These are phyloP conservation scores for Pseudozyma tsukubaensis DNA, from an alignment of 1,284 basidiomycete genomes.

Conservation along the genomic window DNA sequence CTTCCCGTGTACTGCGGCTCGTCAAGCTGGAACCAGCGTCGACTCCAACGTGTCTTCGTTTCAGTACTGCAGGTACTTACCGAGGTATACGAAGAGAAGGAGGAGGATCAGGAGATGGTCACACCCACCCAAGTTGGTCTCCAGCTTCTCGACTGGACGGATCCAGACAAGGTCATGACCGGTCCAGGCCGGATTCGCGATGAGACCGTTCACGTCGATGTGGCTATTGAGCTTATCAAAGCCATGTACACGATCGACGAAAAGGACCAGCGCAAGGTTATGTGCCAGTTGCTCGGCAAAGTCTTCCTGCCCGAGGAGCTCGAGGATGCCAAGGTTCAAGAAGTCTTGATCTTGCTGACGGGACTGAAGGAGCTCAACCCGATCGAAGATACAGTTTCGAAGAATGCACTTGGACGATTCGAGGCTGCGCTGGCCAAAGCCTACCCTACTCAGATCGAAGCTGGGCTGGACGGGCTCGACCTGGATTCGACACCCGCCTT, in stretches of 20 bases:
- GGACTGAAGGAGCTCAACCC: slow-evolving; percentile 50
- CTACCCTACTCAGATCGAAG: slow-evolving; percentile 46
- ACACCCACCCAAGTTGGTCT: slow-evolving; percentile 82
- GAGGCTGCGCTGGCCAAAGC: slow-evolving; percentile 70
- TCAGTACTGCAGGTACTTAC: slow-evolving; percentile 78
- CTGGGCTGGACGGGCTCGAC: slow-evolving; percentile 30
- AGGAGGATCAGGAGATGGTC: slow-evolving; percentile 83
- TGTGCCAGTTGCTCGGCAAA: slow-evolving; percentile 83
- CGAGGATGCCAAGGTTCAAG: slow-evolving; percentile 70
- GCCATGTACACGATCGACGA: slow-evolving; percentile 73
- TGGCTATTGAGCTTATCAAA: slow-evolving; percentile 81
- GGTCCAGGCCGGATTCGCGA: slow-evolving; percentile 71
- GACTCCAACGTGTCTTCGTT: slow-evolving; percentile 84
- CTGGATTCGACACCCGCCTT: slow-evolving; percentile 21
- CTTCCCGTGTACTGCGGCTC: slow-evolving; percentile 94
- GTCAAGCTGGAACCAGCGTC: slow-evolving; percentile 80
- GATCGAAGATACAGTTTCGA: slow-evolving; percentile 74
- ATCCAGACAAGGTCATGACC: slow-evolving; percentile 83
- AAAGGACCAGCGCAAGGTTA: slow-evolving; percentile 79
- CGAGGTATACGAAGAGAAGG: slow-evolving; percentile 78
- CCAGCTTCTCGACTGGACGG: slow-evolving; percentile 92
- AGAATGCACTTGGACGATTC: slow-evolving; percentile 80
- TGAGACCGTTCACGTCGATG: slow-evolving; percentile 78
- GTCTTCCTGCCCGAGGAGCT: slow-evolving; percentile 78
- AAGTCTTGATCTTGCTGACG: slow-evolving; percentile 39